Evolutionary conservation across 2,329 filamentous ascomycete genomes (phyloP).

Genomic region (Colletotrichum musae): DNA sequence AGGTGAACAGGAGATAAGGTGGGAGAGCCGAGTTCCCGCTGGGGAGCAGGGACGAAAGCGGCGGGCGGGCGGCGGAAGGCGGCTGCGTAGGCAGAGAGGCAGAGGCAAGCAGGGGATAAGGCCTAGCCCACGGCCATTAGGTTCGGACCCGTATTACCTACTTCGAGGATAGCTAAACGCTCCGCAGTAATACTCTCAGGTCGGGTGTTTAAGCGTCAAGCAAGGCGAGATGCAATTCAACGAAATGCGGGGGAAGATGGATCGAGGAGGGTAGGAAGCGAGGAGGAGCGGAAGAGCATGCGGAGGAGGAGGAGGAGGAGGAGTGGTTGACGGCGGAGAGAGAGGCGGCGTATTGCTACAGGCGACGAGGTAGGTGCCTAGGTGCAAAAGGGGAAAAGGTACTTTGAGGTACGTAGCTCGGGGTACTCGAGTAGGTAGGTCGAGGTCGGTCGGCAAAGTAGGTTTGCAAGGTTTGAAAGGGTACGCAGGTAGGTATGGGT

Average conservation of each 20-base stretch:
- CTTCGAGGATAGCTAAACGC: constrained; percentile 15
- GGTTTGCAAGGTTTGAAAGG: too few relatives aligned
- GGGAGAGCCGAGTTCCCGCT: constrained; percentile 27
- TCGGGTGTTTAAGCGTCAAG: too few relatives aligned
- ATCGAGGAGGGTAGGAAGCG: constrained; percentile 2
- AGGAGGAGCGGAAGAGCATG: neutral
- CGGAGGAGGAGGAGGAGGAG: neutral
- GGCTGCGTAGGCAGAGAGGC: constrained; percentile 21
- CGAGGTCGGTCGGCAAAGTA: constrained; percentile 11
- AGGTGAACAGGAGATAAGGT: constrained; percentile 26
- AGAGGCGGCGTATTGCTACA: constrained; percentile 12
- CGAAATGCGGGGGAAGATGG: constrained; percentile 18
- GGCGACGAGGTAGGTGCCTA: neutral
- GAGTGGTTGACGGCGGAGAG: constrained; percentile 9
- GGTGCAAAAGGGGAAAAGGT: too few relatives aligned
- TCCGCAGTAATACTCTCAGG: too few relatives aligned
- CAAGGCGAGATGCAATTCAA: constrained; percentile 5
- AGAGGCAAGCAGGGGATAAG: constrained; percentile 29
- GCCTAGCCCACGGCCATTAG: constrained; percentile 16
- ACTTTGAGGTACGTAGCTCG: too few relatives aligned
- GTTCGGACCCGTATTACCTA: constrained; percentile 22
- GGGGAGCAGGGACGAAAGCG: constrained; percentile 34
- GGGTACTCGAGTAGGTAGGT: too few relatives aligned
- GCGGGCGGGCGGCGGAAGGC: constrained; percentile 1
- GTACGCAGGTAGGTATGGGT: too few relatives aligned